These are phyloP conservation scores for Paracoccidioides lutzii DNA, from an alignment of 2,329 filamentous ascomycete genomes.

Conservation along the genomic window DNA sequence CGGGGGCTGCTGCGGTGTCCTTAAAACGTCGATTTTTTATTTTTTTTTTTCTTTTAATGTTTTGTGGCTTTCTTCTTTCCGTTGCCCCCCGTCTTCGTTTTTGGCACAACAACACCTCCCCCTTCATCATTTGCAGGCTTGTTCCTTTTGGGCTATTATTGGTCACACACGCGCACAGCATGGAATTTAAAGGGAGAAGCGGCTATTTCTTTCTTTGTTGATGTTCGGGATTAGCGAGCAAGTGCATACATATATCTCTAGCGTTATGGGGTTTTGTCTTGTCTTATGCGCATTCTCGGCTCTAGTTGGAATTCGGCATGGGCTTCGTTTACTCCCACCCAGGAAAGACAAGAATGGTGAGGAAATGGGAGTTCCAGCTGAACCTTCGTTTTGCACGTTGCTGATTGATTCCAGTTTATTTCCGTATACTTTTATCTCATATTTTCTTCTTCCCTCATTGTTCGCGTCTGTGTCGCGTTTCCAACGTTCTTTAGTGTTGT, in stretches of 20 bases:
- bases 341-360: background rate
- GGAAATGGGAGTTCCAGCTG: background rate
- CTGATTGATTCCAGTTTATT: slow-evolving; percentile 1
- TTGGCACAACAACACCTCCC: background rate
- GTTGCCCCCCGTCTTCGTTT: slow-evolving; percentile 8
- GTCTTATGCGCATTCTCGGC: background rate
- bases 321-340: background rate
- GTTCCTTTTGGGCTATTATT: slow-evolving; percentile 7
- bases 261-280: background rate
- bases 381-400: slow-evolving; percentile 1
- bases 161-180: slow-evolving; percentile 2
- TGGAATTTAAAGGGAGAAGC: slow-evolving; percentile 9
- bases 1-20: slow-evolving; percentile 20
- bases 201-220: slow-evolving; percentile 1
- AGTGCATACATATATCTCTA: slow-evolving; percentile 2
- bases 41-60: slow-evolving; percentile 14
- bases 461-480: background rate
- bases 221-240: slow-evolving; percentile 5
- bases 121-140: slow-evolving; percentile 10
- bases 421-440: slow-evolving; percentile 3
- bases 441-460: background rate
- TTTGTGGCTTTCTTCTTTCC: slow-evolving; percentile 16
- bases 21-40: slow-evolving; percentile 17
- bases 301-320: background rate
- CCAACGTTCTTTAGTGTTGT: background rate